Percentiles rank a stretch among this genome's conserved stretches.
Conservation (phyloP, 345 rosid species). For the Eucalyptus erythrocorys region DNA sequence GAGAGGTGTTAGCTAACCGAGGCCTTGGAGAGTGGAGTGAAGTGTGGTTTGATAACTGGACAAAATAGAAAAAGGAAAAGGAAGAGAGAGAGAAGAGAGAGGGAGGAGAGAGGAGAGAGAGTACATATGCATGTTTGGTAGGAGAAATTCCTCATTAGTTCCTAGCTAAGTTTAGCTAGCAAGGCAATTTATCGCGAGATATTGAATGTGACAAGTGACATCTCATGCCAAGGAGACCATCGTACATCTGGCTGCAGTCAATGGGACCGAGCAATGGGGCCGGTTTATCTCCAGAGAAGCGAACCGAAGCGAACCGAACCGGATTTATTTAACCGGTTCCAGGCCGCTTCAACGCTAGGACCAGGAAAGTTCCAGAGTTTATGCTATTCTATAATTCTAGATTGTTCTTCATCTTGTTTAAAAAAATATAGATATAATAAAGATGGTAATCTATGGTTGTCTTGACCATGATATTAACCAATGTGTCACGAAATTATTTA, state of each 20-base stretch:
- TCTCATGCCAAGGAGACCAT: background rate
- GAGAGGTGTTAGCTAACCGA: background rate
- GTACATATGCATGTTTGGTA: background rate
- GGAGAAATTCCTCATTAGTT: background rate
- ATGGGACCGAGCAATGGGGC: background rate
- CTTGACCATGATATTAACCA: background rate
- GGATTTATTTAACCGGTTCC: background rate
- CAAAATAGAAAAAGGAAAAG: background rate
- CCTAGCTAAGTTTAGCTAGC: background rate
- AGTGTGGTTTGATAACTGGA: background rate
- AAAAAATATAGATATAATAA: background rate
- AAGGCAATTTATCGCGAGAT: background rate
- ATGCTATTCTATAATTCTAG: background rate
- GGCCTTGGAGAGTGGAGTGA: background rate
- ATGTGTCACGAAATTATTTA: background rate
- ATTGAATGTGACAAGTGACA: background rate
- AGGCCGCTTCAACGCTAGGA: background rate
- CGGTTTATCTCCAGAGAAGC: background rate
- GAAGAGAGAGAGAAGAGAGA: background rate
- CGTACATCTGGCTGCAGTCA: background rate
- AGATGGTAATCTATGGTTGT: background rate
- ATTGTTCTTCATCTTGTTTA: background rate
- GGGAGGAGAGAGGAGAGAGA: background rate
- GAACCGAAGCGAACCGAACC: background rate
- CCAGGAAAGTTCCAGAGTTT: background rate